These are phyloP conservation scores for Choanephora cucurbitarum DNA, from an alignment of 371 early-diverging fungal genomes.

Conservation along the genomic window DNA sequence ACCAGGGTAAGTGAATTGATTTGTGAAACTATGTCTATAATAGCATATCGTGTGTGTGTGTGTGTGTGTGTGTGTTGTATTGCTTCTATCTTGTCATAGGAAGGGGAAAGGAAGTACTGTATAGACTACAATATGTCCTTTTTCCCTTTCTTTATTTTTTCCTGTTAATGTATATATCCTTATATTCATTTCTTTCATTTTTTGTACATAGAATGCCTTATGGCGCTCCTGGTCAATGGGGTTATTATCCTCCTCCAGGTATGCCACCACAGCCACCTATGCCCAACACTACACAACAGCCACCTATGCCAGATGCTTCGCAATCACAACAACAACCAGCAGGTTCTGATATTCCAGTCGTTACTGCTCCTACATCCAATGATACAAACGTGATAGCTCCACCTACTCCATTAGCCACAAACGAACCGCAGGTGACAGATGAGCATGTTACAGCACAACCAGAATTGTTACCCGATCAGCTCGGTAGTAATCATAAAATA, in stretches of 20 bases:
- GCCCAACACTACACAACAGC: constrained; percentile 1
- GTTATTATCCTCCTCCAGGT: constrained; percentile 12
- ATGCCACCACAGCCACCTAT: constrained; percentile 1
- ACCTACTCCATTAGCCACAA: not conserved
- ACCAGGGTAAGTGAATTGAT: constrained; percentile 24
- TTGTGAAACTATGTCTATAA: no score
- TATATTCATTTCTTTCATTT: not conserved
- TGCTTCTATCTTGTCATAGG: no score
- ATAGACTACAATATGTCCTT: no score
- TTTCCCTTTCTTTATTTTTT: no score
- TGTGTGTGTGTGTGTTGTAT: no score
- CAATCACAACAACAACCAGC: constrained; percentile 4
- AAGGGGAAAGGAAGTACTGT: no score
- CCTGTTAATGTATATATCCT: no score
- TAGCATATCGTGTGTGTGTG: no score
- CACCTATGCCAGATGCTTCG: not conserved
- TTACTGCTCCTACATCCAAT: not conserved
- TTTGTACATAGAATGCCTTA: not conserved
- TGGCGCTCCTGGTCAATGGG: constrained; percentile 8
- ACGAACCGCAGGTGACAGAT: not conserved
- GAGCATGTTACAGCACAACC: constrained; percentile 55
- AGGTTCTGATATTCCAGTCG: not conserved
- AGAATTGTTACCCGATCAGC: constrained; percentile 43
- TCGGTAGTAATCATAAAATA: constrained; percentile 60
- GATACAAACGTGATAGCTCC: not conserved